Base-by-base conservation (phyloP, 805 yeast genomes). In the Starmera pachycereana region DNA sequence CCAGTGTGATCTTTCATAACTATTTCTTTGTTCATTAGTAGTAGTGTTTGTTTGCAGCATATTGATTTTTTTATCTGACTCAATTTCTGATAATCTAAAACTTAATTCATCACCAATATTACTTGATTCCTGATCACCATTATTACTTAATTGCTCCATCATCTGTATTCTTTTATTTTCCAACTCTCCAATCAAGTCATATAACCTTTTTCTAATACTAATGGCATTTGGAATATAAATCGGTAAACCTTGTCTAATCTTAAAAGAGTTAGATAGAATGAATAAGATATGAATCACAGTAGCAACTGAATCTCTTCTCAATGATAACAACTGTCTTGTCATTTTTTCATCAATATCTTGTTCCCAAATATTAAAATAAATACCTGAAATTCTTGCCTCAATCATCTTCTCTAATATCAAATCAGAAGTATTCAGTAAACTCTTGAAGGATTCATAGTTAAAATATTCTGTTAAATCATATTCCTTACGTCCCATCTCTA, bases 341-440 rank as follows among this genome's bases (percentile, higher is more conserved):
- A 58, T 58, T 13, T 56, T 57, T n/a, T 55, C 53, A 40, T 65
- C 58, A 13, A 50, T 44, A 44, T 69, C 76, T 32, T 58, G 57
- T 27, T 66, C 68, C 68, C 67, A 69, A 25, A 68, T 63, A 42
- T 63, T 66, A 51, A 71, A 71, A 44, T 62, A 66, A 2, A 66
- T 51, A 14, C 72, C 69, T n/a, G 71, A 64, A 40, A 70, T 65
- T 48, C 76, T 58, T 1, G 76, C 72, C 43, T 69, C 72, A n/a
- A 68, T 60, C 32, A 66, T 58, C 41, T 62, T 65, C 35, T 68
- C 72, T 30, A 69, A 46, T 2, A 71, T 49, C 11, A 44, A 43
- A 39, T 66, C 66, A 44, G 73, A 68, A 0, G 64, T 53, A 4
- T 57, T 47, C 10, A 72, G 37, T 19, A 72, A 39, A 6, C 51